Evolutionary conservation across 345 rosid genomes (phyloP), one percentile per base, ranked within the genome.

Genomic region (Atalantia buxifolia): DNA sequence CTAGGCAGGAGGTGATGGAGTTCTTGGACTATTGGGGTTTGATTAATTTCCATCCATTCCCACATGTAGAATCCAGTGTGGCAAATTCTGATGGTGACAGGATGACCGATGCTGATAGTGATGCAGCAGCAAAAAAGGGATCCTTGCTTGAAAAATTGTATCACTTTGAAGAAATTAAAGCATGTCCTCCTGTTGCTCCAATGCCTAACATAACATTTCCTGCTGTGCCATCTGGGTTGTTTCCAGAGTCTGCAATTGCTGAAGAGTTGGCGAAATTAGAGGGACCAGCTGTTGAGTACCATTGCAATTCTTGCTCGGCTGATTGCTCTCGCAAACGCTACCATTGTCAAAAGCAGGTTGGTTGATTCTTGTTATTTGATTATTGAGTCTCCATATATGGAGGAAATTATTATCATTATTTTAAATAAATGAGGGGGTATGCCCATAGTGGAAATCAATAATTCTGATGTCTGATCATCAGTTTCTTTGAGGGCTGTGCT

Each of bases 11-110:
- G 85, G 92, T 97, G 79, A 82, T 94, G 83, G 97, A 97, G 84
- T 97, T 97, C 88, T 86, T 97, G 90, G 98, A 97, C 70, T 93
- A 89, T 84, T 97, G 98, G 99, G 99, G 99, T 79, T 88, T 97
- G 87, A 91, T 94, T 79, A 97, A 97, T 83, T 97, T 97, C 78
- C 99, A 97, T 75, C 98, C 98, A 61, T 89, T 93, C 75, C 94
- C 86, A 27, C 83, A 88, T 40, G 63, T 68, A 48, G 97, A 86
- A 69, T 48, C 89, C 78, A 60, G 83, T 75, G 62, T 76, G 60
- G 73, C 85, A 61, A 81, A 60, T 77, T 83, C 79, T 61, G 88
- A 84, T 80, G 66, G 76, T 82, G 88, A 79, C 72, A 86, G 42
- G 50, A 79, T 57, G 35, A 82, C 83, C 33, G 35, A 48, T 64